Base-by-base conservation (phyloP, 805 yeast species). In the Wickerhamiella spandovensis region DNA sequence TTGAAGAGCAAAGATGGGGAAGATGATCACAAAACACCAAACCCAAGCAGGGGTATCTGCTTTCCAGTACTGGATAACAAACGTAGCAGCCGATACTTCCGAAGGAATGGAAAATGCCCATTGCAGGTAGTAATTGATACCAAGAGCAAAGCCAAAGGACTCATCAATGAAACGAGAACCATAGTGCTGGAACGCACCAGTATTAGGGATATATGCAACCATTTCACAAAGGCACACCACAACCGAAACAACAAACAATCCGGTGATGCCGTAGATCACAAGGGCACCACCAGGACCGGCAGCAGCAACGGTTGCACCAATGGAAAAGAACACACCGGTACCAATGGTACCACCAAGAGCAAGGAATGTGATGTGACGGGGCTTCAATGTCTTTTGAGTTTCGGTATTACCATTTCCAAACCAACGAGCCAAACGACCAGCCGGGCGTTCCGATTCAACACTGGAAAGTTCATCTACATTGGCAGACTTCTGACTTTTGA, bases 301-400 rank as follows among this genome's bases (percentile, higher is more conserved):
- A 5, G 68, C 64, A 30, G 66, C 61, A 55, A 83, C 70, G 2
- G 83, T 74, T 18, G 69, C 65, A 39, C 86, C 87, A 13, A 79
- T 70, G 57, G 88, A 87, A 47, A 83, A 79, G 55, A 83, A 77
- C 50, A 82, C 65, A 62, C 90, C 89, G 2, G 87, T 80, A 56
- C 90, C 90, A 47, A 82, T 78, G 56, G 82, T 78, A 32, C 86
- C 83, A 30, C 86, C 86, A 42, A 83, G 73, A 39, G 87, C 81
- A 57, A 83, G 81, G 81, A 84, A 76, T 53, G 80, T 77, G 59
- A 83, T 69, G 64, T 82, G 89, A 60, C 87, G 71, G 6, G 71
- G 57, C 54, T 64, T 65, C 48, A 73, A 69, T 8, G 72, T 63
- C 45, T 55, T 54, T 6, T 48, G 44, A 20, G 56, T 51, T 48